These are phyloP conservation scores for Talaromyces sp. DNA, from an alignment of 2,329 filamentous ascomycete species.

Conservation along the genomic window DNA sequence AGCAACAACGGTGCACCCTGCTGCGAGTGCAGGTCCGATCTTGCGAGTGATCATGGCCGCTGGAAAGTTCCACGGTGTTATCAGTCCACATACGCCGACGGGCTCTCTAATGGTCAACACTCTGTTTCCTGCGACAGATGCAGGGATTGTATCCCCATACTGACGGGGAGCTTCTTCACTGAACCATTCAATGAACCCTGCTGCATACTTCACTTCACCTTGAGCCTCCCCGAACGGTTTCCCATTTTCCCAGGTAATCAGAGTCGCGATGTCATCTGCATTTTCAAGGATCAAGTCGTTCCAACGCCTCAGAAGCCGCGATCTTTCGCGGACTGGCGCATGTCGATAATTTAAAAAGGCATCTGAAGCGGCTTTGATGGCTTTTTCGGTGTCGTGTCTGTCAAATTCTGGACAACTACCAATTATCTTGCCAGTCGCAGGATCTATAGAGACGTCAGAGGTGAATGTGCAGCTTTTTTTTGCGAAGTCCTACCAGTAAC, in stretches of 20 bases:
- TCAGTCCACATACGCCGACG: slow-evolving; percentile 78
- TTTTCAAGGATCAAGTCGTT: slow-evolving; percentile 59
- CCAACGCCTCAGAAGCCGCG: slow-evolving; percentile 61
- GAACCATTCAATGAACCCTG: slow-evolving; percentile 56
- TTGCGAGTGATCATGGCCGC: slow-evolving; percentile 66
- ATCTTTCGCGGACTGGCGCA: too few relatives aligned
- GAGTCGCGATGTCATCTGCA: slow-evolving; percentile 49
- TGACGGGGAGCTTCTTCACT: slow-evolving; percentile 53
- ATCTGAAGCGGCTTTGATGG: too few relatives aligned
- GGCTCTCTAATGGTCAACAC: slow-evolving; percentile 79
- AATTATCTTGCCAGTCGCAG: too few relatives aligned
- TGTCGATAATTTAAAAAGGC: too few relatives aligned
- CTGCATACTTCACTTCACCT: slow-evolving; percentile 52
- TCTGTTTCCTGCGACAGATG: slow-evolving; percentile 61
- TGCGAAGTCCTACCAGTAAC: too few relatives aligned
- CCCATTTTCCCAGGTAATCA: slow-evolving; percentile 53
- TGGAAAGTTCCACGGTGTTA: slow-evolving; percentile 90
- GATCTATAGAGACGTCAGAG: too few relatives aligned
- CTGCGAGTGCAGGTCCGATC: slow-evolving; percentile 34
- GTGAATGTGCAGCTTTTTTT: too few relatives aligned
- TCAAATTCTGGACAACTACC: too few relatives aligned
- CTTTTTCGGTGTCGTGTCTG: too few relatives aligned
- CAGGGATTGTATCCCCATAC: slow-evolving; percentile 58
- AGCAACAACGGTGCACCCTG: slow-evolving; percentile 38
- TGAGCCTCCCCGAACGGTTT: slow-evolving; percentile 57